Percentiles rank a stretch among this genome's conserved stretches.
phyloP scores from a whole-genome alignment of 768 basidiomycete species.

The Goffeauzyma gilvescens region DNA sequence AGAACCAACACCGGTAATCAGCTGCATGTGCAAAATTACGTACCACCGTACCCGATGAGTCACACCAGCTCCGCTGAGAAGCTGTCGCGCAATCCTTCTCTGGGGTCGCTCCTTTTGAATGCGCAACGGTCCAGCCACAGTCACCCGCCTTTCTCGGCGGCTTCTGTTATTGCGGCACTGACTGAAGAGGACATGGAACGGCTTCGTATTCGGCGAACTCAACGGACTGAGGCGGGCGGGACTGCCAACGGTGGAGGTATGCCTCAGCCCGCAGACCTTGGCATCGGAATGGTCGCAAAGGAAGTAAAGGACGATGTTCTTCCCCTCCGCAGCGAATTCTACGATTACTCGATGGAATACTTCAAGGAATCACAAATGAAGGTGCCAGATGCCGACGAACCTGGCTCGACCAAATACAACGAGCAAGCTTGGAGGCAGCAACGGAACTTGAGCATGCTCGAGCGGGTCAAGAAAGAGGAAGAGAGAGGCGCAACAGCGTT shows the following conservation, averaged over 20 bases:
- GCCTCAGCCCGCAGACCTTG: conserved; percentile 34
- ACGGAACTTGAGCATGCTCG: conserved; percentile 62
- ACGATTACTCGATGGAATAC: conserved; percentile 91
- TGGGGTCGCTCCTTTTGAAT: conserved; percentile 3
- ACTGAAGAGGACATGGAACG: conserved; percentile 93
- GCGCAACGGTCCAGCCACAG: background rate
- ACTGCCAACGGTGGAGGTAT: conserved; percentile 34
- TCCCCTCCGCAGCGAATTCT: conserved; percentile 78
- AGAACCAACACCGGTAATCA: too few relatives aligned
- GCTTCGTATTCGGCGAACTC: conserved; percentile 47
- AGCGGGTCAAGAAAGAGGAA: too few relatives aligned
- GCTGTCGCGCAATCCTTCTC: conserved; percentile 1
- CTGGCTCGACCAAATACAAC: conserved; percentile 81
- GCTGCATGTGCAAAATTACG: conserved; percentile 8
- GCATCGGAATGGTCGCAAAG: conserved; percentile 31
- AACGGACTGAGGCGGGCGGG: conserved; percentile 23
- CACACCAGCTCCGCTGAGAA: conserved; percentile 1
- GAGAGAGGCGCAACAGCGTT: conserved; percentile 54
- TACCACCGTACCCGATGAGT: conserved; percentile 11
- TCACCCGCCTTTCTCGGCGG: conserved; percentile 39
- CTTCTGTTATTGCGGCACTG: conserved; percentile 66
- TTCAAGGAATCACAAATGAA: conserved; percentile 99
- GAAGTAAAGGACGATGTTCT: conserved; percentile 60
- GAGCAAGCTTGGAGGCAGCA: conserved; percentile 87
- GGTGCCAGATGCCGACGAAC: conserved; percentile 87